Evolutionary conservation across 257 asterid species (phyloP), one percentile per base, ranked within the genome.

Genomic region (Ligustrum vulgare): DNA sequence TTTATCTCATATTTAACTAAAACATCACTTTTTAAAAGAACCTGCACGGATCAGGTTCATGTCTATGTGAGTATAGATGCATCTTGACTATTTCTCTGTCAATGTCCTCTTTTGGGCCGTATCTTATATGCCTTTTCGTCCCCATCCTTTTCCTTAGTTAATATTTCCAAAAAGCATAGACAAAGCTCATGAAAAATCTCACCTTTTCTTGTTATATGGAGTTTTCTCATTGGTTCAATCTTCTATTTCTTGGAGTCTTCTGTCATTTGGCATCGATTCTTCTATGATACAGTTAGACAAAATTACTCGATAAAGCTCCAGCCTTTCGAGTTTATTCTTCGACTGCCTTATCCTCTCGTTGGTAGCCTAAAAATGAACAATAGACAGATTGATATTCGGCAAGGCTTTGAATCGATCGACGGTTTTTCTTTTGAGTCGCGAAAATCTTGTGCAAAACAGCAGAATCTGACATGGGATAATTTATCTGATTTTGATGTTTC

Each of bases 151-250:
- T 33, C 43, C 33, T 22, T 8, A 22, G n/a, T 37, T 12, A n/a
- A 15, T 6, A 72, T n/a, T 34, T 7, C 6, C 7, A 63, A 69
- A 72, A 58, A 75, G 28, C 66, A 56, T 62, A 72, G 64, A 73
- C 75, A 22, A 20, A 64, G 71, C 67, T 58, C 72, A 10, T 10
- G 45, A 11, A 60, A 22, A 75, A 77, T 80, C 68, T 70, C 75
- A 75, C 76, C 74, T 56, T 39, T 49, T 66, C 69, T 75, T 78
- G 78, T 54, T 62, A 22, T 39, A 32, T 9, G 4, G 23, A 64
- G 32, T 39, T 25, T 36, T 75, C 68, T 72, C 77, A 81, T 75
- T 72, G 83, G 75, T 80, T 73, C 72, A 72, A 43, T 45, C 83
- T 45, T 77, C 77, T 37, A 49, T 18, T 51, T 73, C 60, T 76